Conservation (phyloP, 2,329 filamentous ascomycete genomes). For the Ophiobolus disseminans region DNA sequence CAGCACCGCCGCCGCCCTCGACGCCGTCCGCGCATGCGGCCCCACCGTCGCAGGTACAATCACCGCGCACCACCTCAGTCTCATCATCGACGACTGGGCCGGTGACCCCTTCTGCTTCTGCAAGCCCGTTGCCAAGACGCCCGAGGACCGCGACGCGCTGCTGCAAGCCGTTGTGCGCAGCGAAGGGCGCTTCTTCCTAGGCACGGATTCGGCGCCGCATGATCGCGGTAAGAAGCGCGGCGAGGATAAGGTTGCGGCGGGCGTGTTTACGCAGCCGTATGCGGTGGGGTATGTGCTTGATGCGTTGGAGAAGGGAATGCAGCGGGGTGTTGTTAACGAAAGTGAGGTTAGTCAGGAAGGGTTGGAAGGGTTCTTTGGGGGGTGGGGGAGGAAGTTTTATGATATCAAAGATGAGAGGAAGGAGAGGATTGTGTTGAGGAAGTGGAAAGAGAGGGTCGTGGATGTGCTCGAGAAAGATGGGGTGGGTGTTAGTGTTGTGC, state of each 20-base stretch:
- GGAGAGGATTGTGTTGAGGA: conserved; percentile 64
- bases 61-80: conserved; percentile 83
- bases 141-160: conserved; percentile 75
- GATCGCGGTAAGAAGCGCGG: conserved; percentile 66
- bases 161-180: conserved; percentile 65
- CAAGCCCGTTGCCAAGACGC: conserved; percentile 71
- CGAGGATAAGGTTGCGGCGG: conserved; percentile 64
- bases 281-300: conserved; percentile 70
- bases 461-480: conserved; percentile 63
- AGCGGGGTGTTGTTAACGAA: conserved; percentile 60
- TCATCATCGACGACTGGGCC: conserved; percentile 77
- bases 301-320: conserved; percentile 68
- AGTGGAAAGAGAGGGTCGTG: conserved; percentile 62
- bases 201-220: conserved; percentile 75
- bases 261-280: conserved; percentile 81
- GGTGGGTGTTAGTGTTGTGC: conserved; percentile 65
- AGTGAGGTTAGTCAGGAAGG: conserved; percentile 62
- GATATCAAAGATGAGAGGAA: conserved; percentile 53
- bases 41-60: conserved; percentile 80
- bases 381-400: conserved; percentile 66
- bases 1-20: conserved; percentile 81
- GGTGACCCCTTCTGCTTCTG: conserved; percentile 79
- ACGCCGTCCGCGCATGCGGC: conserved; percentile 78
- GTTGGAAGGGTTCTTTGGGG: conserved; percentile 65
- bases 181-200: conserved; percentile 74